Conservation (phyloP, 1,284 basidiomycete species). For the Cutaneotrichosporon cavernicola region DNA sequence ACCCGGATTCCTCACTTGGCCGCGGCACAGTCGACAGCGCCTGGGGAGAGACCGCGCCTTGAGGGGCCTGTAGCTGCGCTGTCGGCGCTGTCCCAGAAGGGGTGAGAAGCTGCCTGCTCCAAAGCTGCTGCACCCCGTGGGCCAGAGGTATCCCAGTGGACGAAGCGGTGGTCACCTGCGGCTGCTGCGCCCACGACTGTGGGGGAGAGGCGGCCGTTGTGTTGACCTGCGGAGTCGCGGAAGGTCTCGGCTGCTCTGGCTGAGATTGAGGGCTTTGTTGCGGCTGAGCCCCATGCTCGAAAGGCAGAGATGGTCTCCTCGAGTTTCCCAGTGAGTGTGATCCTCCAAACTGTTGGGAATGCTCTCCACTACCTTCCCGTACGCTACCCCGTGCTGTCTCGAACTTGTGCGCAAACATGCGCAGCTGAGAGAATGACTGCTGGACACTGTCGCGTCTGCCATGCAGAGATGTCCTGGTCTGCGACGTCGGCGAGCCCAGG, state of each 20-base stretch:
- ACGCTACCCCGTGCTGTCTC: background rate
- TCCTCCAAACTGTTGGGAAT: background rate
- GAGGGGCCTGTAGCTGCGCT: background rate
- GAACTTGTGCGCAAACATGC: constrained; percentile 5
- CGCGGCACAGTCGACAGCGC: background rate
- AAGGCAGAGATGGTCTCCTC: background rate
- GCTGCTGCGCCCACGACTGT: background rate
- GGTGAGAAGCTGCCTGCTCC: constrained; percentile 3
- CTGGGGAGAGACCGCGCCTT: background rate
- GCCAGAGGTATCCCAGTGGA: background rate
- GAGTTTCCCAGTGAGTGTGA: background rate
- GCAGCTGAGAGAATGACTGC: constrained; percentile 1
- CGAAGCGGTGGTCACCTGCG: background rate
- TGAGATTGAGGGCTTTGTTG: background rate
- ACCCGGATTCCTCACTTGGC: background rate
- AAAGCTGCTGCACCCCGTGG: background rate
- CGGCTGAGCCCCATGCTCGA: background rate
- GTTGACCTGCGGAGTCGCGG: background rate
- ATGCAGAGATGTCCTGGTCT: background rate
- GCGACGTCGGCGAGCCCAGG: background rate
- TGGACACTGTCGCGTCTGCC: background rate
- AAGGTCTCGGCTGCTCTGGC: background rate
- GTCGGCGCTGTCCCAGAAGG: background rate
- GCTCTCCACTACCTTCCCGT: background rate
- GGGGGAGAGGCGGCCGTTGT: background rate